Base-by-base conservation (phyloP, 352 stramenopile genomes). In the Paralagenidium karlingii region DNA sequence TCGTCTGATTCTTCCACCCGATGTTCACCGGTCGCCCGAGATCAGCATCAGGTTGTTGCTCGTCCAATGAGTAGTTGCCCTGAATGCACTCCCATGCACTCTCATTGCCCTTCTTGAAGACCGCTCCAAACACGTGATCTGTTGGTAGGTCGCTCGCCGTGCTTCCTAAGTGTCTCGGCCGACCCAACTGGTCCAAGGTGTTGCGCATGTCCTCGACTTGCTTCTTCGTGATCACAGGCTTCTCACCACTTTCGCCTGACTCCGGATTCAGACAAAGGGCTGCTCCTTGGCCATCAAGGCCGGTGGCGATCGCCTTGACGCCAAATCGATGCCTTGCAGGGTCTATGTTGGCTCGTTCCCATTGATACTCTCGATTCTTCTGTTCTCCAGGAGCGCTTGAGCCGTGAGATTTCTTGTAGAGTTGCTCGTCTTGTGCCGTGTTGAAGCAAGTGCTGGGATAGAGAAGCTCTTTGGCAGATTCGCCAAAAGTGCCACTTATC, bases 391-490 rank as follows among this genome's bases (percentile, higher is more conserved):
- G 80, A 1, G 66, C 67, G 27, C 83, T 69, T 3, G 64, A 76
- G 2, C 79, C 68, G 38, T 95, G 76, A 21, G 63, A 89, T 38
- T 68, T 54, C 38, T 71, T 82, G 67, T 92, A 94, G 9, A 69
- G 54, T 15, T 66, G 68, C 39, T 81, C 58, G 25, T 70, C 53
- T 25, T 87, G 55, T 32, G 64, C 46, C 31, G 45, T 82, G 51
- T 87, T 86, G 30, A 81, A 28, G 10, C 47, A 50, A 4, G 53
- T 83, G 15, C 52, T 70, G 5, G 66, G 59, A 40, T 93, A 91
- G 3, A 93, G 56, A 40, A 94, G 49, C 40, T 93, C 67, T 41
- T 91, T 88, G 13, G 85, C 79, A 11, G 73, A 85, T 42, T 92
- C 67, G 40, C 73, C 62, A 40, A 88, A 87, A 0, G 60, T 76